A percentile compares a stretch with the other conserved stretches of the same genome.
These are phyloP conservation scores for Pythium graminicola DNA, from an alignment of 352 stramenopile species.

Conservation along the genomic window DNA sequence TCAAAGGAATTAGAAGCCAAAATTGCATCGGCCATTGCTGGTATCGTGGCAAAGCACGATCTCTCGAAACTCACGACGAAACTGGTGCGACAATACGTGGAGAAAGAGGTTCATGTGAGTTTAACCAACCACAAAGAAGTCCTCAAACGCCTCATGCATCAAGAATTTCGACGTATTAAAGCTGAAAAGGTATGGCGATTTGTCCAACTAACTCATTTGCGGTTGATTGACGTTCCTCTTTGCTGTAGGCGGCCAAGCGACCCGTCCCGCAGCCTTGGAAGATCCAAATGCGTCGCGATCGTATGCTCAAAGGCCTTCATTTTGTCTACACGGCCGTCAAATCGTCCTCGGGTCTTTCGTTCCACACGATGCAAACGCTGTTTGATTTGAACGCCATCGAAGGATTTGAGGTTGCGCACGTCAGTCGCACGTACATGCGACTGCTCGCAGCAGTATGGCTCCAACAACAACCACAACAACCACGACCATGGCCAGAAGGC, in stretches of 20 bases:
- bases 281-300: conserved; percentile 32
- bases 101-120: conserved; percentile 82
- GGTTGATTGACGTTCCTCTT: background rate
- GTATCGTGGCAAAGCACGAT: conserved; percentile 60
- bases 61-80: conserved; percentile 66
- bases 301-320: conserved; percentile 31
- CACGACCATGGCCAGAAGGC: conserved; percentile 30
- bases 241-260: conserved; percentile 40
- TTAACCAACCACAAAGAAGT: conserved; percentile 85
- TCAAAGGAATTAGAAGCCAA: conserved; percentile 78
- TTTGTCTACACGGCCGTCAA: conserved; percentile 27
- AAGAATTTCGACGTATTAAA: conserved; percentile 74
- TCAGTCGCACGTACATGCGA: conserved; percentile 52
- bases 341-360: conserved; percentile 9
- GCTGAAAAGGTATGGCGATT: conserved; percentile 44
- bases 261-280: conserved; percentile 57
- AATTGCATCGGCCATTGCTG: conserved; percentile 62
- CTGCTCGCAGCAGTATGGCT: conserved; percentile 50
- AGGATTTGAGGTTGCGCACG: conserved; percentile 32
- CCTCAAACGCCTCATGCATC: conserved; percentile 84
- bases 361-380: conserved; percentile 62
- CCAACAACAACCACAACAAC: conserved; percentile 35
- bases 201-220: too few species aligned
- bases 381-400: conserved; percentile 59
- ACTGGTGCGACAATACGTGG: conserved; percentile 73